Evolutionary conservation across 441 rosid genomes (phyloP), one percentile per base, ranked within the genome.

Genomic region (Cnidoscolus chayamansa): DNA sequence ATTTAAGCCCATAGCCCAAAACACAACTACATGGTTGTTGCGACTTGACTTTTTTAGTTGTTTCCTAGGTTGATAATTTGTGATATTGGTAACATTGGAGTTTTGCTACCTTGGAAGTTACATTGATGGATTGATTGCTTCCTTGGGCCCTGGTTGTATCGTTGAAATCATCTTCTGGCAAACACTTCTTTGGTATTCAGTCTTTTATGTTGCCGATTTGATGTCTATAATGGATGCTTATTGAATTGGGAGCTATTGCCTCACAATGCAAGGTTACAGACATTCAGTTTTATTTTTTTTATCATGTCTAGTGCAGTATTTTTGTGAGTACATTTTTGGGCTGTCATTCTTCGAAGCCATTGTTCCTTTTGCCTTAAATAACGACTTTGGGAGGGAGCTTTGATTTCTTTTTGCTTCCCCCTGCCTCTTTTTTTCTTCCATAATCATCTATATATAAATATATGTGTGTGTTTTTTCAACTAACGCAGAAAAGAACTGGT

Each of bases 401-500:
- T 10, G 12, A 15, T 10, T 12, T 11, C 7, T 55, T 15, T 40
- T 16, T n/a, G 15, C 6, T 20, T 47, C 51, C 8, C 15, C 57
- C 9, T 17, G 4, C 17, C 8, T 40, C 3, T 58, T 40, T 47
- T 15, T 68, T 2, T 0, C 17, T 10, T 50, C 6, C 32, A 69
- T 43, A 13, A 66, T 73, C 25, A 25, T 25, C 25, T 25, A 25
- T 25, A 25, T 25, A 25, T 25, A 25, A 25, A 25, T 25, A 25
- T 25, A 25, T 25, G 25, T 25, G 25, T 25, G 25, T 25, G 25
- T 25, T 25, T 25, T 25, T 25, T 25, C 25, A 4, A 45, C 60
- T 40, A 65, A 17, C 62, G 66, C 84, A 92, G 97, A 79, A 92
- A 88, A 84, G 89, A 88, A 75, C 79, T 94, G 10, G 94, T 92